Evolutionary conservation across 345 rosid species (phyloP), one percentile per base, ranked within the genome.

Genomic region (Mangifera indica): DNA sequence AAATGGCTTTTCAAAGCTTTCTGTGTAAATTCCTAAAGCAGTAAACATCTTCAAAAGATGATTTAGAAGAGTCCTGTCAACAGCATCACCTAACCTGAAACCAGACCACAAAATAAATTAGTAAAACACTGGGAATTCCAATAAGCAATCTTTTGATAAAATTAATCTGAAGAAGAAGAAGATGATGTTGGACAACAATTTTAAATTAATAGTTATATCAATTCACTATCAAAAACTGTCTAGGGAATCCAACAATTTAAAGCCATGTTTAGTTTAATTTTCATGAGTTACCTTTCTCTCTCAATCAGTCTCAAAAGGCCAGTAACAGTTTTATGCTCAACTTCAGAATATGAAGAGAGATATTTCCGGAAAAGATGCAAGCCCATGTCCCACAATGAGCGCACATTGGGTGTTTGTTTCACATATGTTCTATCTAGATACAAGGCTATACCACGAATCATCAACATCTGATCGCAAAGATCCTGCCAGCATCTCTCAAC

Each of bases 11-110:
- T 94, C 97, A 88, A 94, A 94, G 83, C 90, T 90, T 76, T 94
- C 97, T 29, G 87, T 69, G 88, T 95, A 95, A 78, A 92, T 95
- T 71, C 97, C 99, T 74, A 95, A 85, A 67, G 99, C 88, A 22
- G 96, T 92, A 80, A 95, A 91, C 99, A 95, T 95, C 97, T 95
- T 95, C 78, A 95, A 77, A 70, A 95, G 96, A 88, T 92, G 98
- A 79, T 84, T 91, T 62, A 95, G 87, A 26, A 92, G 88, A 24
- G 96, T 86, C 81, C 97, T 83, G 84, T 91, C 91, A 77, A 89
- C 96, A 66, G 98, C 86, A 88, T 95, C 99, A 51, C 97, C 96
- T 74, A 89, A 85, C 58, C 99, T 95, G 86, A 74, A 76, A 69
- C 66, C 61, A 2, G n/a, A 32, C 76, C 74, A 74, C 70, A 81